Percentiles rank a stretch among this genome's conserved stretches.
phyloP scores from a whole-genome alignment of 768 basidiomycete species.

The Fomitopsis serialis region DNA sequence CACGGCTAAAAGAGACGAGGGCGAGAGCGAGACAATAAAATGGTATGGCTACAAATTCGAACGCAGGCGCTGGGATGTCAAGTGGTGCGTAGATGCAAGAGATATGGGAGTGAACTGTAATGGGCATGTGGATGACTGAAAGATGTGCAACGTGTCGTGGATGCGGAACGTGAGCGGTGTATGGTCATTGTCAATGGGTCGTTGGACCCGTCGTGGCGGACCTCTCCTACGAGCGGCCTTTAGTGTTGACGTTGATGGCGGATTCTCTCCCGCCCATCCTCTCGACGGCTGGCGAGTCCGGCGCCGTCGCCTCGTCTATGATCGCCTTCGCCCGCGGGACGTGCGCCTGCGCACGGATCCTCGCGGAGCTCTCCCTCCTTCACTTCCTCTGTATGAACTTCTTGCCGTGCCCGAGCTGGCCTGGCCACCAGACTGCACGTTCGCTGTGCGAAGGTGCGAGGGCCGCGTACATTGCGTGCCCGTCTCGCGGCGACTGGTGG shows the following conservation, averaged over 20 bases:
- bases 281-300: not conserved
- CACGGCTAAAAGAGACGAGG: not conserved
- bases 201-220: not conserved
- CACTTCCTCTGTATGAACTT: conserved; percentile 13
- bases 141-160: not conserved
- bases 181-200: not conserved
- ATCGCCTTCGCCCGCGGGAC: not conserved
- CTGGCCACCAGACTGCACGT: not conserved
- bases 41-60: conserved; percentile 4
- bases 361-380: not conserved
- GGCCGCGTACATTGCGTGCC: conserved; percentile 26
- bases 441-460: conserved; percentile 11
- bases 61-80: not conserved
- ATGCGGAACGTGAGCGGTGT: not conserved
- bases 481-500: conserved; percentile 29
- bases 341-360: conserved; percentile 2
- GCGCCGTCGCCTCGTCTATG: not conserved
- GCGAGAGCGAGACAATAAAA: not conserved
- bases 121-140: not conserved
- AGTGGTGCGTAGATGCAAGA: not conserved
- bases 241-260: no score
- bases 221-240: not conserved
- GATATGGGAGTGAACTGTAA: not conserved
- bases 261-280: not conserved
- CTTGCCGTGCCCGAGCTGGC: not conserved